Base-by-base conservation (phyloP, 2,329 filamentous ascomycete genomes). In the Aspergillus neoniger region DNA sequence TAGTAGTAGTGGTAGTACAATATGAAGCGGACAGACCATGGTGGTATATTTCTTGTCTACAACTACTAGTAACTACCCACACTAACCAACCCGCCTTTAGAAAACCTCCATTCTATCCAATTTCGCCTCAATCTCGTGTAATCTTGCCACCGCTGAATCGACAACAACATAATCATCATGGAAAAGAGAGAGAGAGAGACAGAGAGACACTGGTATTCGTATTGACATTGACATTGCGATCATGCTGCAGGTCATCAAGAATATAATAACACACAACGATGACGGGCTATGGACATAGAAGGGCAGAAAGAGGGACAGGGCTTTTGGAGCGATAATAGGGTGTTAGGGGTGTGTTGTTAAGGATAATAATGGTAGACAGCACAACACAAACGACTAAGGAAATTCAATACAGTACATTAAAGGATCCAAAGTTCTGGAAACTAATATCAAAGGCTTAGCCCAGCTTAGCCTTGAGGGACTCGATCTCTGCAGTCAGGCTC, bases 381-480 rank as follows among this genome's bases (percentile, higher is more conserved):
- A 36, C 32, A 36, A 36, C 10, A 36, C 12, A 36, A 12, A 36
- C 32, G 32, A 36, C 32, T 15, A 41, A 58, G n/a, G 58, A 17
- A 53, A 36, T 58, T 36, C 49, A 57, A 60, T 56, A 59, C 43
- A 66, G 50, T 58, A 54, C 48, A 59, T 54, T 44, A 61, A 36
- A 14, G 32, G 38, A 57, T 56, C 30, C 32, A 44, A 21, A 51
- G 43, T 21, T 30, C 30, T 36, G 47, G 25, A 36, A 12, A 5
- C 32, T 5, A 5, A 48, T 10, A 54, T 21, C 32, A 58, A 15
- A 57, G 65, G 64, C 65, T 72, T 72, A 77, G 59, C 85, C 85
- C 61, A 93, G 83, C 75, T 87, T 90, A 77, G 86, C 86, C 85
- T 96, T 96, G 68, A 97, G 82, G 15, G 85, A 84, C 72, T 95